phyloP scores from a whole-genome alignment of 306 rosid species.

The Sesbania bispinosa region DNA sequence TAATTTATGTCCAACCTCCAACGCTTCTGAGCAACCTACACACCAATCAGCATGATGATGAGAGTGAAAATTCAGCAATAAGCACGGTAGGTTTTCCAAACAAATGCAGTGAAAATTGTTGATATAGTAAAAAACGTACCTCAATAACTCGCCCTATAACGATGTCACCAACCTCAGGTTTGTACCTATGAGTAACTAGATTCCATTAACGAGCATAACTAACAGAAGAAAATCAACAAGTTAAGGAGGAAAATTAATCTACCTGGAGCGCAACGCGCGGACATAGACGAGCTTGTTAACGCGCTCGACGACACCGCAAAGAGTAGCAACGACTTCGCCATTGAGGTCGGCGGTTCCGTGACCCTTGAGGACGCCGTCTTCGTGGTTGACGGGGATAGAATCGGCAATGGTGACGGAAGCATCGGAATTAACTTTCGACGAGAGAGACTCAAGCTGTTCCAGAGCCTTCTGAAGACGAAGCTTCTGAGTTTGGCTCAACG shows the following conservation, averaged over 20 bases:
- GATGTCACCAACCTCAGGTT: constrained; percentile 89
- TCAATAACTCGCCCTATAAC: constrained; percentile 72
- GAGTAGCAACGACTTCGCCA: constrained; percentile 67
- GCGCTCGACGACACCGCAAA: constrained; percentile 77
- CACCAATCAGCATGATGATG: not conserved
- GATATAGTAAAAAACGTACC: constrained; percentile 28
- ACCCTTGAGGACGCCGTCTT: constrained; percentile 74
- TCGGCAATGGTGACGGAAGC: constrained; percentile 83
- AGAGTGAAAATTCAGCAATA: not conserved
- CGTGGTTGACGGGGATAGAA: constrained; percentile 71
- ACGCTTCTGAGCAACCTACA: constrained; percentile 82
- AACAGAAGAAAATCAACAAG: not conserved
- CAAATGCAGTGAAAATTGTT: not conserved
- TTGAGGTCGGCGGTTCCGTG: constrained; percentile 72
- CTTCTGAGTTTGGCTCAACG: no score
- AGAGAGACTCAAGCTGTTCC: constrained; percentile 53
- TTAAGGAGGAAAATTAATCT: not conserved
- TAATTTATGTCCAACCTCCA: constrained; percentile 86
- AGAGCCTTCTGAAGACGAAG: constrained; percentile 71
- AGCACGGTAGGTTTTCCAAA: not conserved
- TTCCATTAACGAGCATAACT: not conserved
- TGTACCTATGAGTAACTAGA: constrained; percentile 45
- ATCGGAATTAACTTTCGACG: constrained; percentile 62
- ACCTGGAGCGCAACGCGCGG: constrained; percentile 72
- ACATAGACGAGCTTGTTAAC: constrained; percentile 85